These are phyloP conservation scores for Russula sp. DNA, from an alignment of 768 basidiomycete species.

Conservation along the genomic window DNA sequence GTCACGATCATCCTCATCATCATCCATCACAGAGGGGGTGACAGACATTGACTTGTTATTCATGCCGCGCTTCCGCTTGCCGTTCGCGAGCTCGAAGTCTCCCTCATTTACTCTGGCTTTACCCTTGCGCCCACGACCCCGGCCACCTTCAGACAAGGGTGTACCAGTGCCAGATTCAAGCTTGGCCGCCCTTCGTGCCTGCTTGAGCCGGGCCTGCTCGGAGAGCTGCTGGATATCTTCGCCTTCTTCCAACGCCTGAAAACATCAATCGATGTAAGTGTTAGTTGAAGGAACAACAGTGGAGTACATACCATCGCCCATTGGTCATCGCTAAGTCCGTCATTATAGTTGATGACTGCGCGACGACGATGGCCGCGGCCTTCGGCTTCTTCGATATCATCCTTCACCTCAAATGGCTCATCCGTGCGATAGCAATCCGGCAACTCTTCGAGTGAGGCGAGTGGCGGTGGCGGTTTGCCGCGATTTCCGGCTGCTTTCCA, in stretches of 20 bases:
- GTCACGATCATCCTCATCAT: slow-evolving; percentile 76
- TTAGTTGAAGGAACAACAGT: background rate
- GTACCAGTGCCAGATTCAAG: slow-evolving; percentile 60
- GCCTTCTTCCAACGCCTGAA: slow-evolving; percentile 73
- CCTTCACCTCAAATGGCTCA: slow-evolving; percentile 68
- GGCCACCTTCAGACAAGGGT: slow-evolving; percentile 57
- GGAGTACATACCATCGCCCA: slow-evolving; percentile 69
- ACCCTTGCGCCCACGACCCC: slow-evolving; percentile 51
- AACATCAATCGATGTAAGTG: slow-evolving; percentile 3
- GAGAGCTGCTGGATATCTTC: slow-evolving; percentile 74
- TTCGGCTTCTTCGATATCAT: slow-evolving; percentile 60
- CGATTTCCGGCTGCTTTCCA: slow-evolving; percentile 76
- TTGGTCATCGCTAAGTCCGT: slow-evolving; percentile 90
- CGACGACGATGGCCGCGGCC: slow-evolving; percentile 85
- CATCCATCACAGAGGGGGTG: slow-evolving; percentile 69
- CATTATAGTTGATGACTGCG: slow-evolving; percentile 86
- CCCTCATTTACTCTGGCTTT: slow-evolving; percentile 53
- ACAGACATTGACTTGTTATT: slow-evolving; percentile 69
- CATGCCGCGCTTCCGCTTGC: slow-evolving; percentile 68
- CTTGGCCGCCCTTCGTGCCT: slow-evolving; percentile 58
- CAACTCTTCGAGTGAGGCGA: slow-evolving; percentile 86
- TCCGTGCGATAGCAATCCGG: slow-evolving; percentile 89
- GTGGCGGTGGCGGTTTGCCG: slow-evolving; percentile 69
- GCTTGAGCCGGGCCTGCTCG: slow-evolving; percentile 62
- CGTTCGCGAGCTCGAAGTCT: slow-evolving; percentile 40